Conservation (phyloP, 257 asterid species). For the Pogostemon cablin region DNA sequence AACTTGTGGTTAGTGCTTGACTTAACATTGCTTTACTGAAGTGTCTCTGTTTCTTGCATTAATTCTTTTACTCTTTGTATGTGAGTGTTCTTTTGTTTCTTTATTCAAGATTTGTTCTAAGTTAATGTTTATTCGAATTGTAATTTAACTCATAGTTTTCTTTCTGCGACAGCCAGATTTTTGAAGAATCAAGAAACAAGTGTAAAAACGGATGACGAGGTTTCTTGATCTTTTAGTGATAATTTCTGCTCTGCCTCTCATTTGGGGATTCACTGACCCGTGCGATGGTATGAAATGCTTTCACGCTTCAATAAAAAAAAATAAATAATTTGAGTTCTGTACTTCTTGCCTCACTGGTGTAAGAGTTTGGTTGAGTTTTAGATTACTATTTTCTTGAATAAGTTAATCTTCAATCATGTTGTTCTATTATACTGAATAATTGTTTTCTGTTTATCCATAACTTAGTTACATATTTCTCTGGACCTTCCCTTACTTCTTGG, state of each 20-base stretch:
- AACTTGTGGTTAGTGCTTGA: not conserved
- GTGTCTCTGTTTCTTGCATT: not conserved
- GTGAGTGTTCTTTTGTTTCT: not conserved
- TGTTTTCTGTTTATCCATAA: constrained; percentile 74
- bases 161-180: too few species aligned
- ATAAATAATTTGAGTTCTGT: not conserved
- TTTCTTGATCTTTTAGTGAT: constrained; percentile 45
- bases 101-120: constrained; percentile 13
- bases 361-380: not conserved
- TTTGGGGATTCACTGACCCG: constrained; percentile 71
- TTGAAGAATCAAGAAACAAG: constrained; percentile 13
- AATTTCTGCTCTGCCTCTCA: constrained; percentile 42
- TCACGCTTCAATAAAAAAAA: not conserved
- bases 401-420: not conserved
- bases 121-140: not conserved
- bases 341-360: not conserved
- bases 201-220: constrained; percentile 29
- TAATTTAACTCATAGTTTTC: constrained; percentile 1
- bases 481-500: constrained; percentile 70
- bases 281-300: constrained; percentile 64
- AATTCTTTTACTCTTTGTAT: not conserved
- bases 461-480: constrained; percentile 64
- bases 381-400: not conserved
- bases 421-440: not conserved
- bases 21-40: constrained; percentile 42